phyloP scores from a whole-genome alignment of 441 rosid species.

The Kokia cookei region DNA sequence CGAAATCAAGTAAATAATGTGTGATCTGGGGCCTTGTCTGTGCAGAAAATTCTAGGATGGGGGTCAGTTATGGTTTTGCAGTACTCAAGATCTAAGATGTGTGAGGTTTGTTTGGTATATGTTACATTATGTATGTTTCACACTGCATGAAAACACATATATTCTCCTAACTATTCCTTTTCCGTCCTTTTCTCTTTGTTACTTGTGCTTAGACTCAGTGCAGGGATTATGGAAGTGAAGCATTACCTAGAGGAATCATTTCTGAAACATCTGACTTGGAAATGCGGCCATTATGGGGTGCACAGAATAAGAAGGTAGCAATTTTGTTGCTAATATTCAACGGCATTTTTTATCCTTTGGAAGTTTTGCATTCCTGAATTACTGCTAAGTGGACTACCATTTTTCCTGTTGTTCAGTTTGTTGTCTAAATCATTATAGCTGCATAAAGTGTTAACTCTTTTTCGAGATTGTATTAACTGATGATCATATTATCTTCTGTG shows the following conservation, averaged over 20 bases:
- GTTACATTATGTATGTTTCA: neutral
- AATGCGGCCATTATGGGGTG: constrained; percentile 65
- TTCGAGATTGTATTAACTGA: neutral
- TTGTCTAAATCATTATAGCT: neutral
- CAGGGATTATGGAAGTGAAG: constrained; percentile 43
- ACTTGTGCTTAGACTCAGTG: constrained; percentile 26
- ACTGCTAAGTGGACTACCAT: neutral
- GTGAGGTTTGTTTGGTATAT: constrained; percentile 43
- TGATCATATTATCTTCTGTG: neutral
- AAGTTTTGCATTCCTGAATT: neutral
- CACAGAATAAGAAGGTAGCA: constrained; percentile 29
- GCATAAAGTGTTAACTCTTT: neutral
- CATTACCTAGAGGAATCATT: constrained; percentile 68
- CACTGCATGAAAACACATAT: neutral
- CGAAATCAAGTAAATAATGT: neutral
- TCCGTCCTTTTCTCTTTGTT: constrained; percentile 3
- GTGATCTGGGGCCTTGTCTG: neutral
- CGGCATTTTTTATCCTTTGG: neutral
- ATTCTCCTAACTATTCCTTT: constrained; percentile 1
- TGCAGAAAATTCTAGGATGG: constrained; percentile 49
- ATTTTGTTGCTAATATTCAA: neutral
- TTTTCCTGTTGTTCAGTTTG: neutral
- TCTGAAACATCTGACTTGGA: constrained; percentile 62
- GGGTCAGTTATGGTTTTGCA: constrained; percentile 22
- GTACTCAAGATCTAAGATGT: constrained; percentile 24